Evolutionary conservation across 2,329 filamentous ascomycete species (phyloP).

Genomic region (Trichoderma koningiopsis): DNA sequence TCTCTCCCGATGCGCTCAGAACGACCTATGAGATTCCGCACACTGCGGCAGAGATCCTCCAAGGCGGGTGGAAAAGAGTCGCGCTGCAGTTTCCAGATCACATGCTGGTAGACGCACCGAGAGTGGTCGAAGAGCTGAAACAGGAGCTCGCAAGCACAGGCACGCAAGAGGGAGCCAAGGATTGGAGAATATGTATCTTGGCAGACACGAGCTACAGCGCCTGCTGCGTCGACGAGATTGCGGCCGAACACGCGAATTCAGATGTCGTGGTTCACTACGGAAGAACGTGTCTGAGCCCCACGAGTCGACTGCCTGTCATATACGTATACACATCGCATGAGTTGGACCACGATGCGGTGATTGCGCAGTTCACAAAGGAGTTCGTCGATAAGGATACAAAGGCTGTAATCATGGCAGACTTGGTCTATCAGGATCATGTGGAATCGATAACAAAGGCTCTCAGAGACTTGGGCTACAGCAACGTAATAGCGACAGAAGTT

Average conservation of each 20-base stretch:
- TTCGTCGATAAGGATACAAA: conserved; percentile 67
- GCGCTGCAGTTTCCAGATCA: conserved; percentile 95
- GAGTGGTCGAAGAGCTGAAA: conserved; percentile 65
- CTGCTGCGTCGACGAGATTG: conserved; percentile 96
- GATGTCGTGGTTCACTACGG: conserved; percentile 95
- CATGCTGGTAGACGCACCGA: conserved; percentile 84
- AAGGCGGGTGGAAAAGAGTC: conserved; percentile 71
- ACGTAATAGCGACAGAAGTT: conserved; percentile 70
- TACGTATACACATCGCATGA: conserved; percentile 82
- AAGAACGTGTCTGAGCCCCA: conserved; percentile 86
- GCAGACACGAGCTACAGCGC: conserved; percentile 96
- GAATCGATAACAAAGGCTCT: conserved; percentile 58
- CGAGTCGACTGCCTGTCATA: conserved; percentile 81
- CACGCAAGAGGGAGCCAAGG: conserved; percentile 25
- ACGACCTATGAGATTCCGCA: conserved; percentile 82
- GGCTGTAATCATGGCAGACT: conserved; percentile 83
- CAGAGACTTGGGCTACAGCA: conserved; percentile 64
- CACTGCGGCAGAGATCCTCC: conserved; percentile 74
- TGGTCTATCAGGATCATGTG: conserved; percentile 81
- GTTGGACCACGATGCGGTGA: conserved; percentile 62
- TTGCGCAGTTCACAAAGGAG: conserved; percentile 64
- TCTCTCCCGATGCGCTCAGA: conserved; percentile 68
- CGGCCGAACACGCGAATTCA: conserved; percentile 88
- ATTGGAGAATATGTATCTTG: conserved; percentile 70
- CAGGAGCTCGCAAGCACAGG: conserved; percentile 32